Evolutionary conservation across 352 stramenopile genomes (phyloP), one percentile per base, ranked within the genome.

Genomic region (Halophytophthora polymorphica): DNA sequence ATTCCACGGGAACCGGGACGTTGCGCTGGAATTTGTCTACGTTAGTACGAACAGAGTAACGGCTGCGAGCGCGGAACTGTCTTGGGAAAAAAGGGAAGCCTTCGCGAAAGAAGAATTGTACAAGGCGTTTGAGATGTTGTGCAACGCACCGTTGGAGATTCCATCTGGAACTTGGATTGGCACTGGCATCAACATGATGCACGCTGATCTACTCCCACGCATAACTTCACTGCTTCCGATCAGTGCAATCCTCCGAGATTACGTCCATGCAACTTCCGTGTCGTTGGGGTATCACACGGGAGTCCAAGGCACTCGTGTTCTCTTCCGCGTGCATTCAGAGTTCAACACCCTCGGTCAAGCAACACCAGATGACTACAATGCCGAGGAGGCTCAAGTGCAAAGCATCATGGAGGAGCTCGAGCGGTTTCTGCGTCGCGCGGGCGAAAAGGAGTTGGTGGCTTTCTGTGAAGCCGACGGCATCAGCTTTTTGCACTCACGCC

Each of bases 151-250:
- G 0, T 3, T 49, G n/a, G 22, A 25, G 14, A 14, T 50, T 18
- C 50, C 50, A 19, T 19, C 21, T 17, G 55, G 53, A 50, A 50
- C 42, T 34, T 23, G 49, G 12, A 46, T 64, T 36, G 50, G 56
- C 17, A 36, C 54, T 15, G 56, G 50, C 12, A 50, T 58, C 22
- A 64, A 64, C 29, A 44, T 64, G 29, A 18, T 59, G 21, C 56
- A 64, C 21, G n/a, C 56, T 2, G 56, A 64, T 41, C 23, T 64
- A n/a, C 56, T 64, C 19, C 49, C 56, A 41, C 56, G 50, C 11
- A 23, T 64, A 7, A 39, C 6, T 13, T 59, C 56, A 17, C 18
- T 64, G 21, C 18, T 41, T 28, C 53, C 50, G 28, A 19, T 64
- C 29, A 45, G 21, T 33, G 34, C 22, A 19, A 25, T 55, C 5